Evolutionary conservation across 2,329 filamentous ascomycete species (phyloP), one percentile per base, ranked within the genome.

Genomic region (Ceratocystis papillata): DNA sequence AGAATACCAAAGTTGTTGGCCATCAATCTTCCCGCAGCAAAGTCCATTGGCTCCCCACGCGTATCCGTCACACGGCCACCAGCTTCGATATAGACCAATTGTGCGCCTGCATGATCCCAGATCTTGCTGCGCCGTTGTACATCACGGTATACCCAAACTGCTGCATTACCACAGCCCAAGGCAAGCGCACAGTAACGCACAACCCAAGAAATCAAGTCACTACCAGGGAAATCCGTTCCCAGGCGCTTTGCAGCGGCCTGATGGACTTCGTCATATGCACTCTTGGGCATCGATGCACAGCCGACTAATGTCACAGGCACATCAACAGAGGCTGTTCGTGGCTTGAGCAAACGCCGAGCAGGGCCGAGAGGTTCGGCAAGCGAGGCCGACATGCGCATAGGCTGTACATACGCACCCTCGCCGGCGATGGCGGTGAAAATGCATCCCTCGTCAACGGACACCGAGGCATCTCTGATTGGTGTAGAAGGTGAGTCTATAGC

Each of bases 31-130:
- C 81, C 82, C 0, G 73, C 77, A 1, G 73, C 71, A 68, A 83
- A 70, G 68, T 83, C 78, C n/a, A 84, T 79, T 1, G 74, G 73
- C 67, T 74, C 76, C 0, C 82, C 82, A 60, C 79, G 74, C 0
- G 83, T 76, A 68, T 85, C 82, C 0, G 81, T 83, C 63, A 85
- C 76, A 66, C 74, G 76, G 1, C 82, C 82, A 0, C 82, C 82
- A 1, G 79, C 75, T 71, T 85, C 82, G 68, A 83, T 78, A 55
- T 82, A 84, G 6, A 85, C 71, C 41, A 85, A 70, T 80, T 84
- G 83, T 0, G 81, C 82, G 1, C 82, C 82, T 0, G 82, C 81
- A 66, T 85, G 82, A 68, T 85, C 82, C 82, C 82, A 85, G 0
- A 81, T 75, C 73, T 85, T 84, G 8, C 77, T 82, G 10, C 75